These are phyloP conservation scores for Meyerozyma carpophila DNA, from an alignment of 1,139 yeast species.

Conservation along the genomic window DNA sequence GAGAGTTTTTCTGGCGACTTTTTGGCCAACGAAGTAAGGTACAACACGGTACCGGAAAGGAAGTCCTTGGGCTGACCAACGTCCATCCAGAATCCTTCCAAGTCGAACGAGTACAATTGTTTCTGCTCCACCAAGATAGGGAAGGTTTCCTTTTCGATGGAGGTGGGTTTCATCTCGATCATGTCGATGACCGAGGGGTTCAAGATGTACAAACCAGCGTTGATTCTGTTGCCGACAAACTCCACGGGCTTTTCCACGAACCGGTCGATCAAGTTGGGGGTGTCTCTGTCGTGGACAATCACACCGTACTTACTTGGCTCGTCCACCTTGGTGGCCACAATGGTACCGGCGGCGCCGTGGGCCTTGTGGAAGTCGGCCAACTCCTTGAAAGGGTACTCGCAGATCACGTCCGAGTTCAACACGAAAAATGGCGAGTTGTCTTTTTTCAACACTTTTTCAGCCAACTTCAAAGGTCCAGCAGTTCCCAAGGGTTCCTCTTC, in stretches of 20 bases:
- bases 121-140: conserved; percentile 88
- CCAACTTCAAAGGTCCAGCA: conserved; percentile 98
- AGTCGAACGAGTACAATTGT: conserved; percentile 88
- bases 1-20: conserved; percentile 69
- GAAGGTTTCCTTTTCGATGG: conserved; percentile 99
- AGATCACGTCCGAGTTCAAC: conserved; percentile 95
- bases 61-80: conserved; percentile 99
- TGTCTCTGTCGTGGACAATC: conserved; percentile 91
- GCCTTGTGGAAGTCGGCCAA: conserved; percentile 88
- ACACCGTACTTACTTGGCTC: conserved; percentile 99
- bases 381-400: conserved; percentile 96
- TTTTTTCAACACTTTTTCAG: conserved; percentile 88
- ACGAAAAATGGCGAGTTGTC: conserved; percentile 97
- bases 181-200: conserved; percentile 96
- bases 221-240: conserved; percentile 96
- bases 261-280: conserved; percentile 92
- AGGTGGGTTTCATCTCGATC: conserved; percentile 96
- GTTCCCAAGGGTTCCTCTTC: conserved; percentile 99
- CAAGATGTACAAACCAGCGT: conserved; percentile 94
- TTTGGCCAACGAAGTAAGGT: conserved; percentile 81
- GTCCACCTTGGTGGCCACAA: conserved; percentile 98
- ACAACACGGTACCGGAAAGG: conserved; percentile 91
- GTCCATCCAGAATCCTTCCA: conserved; percentile 99
- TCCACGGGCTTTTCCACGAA: conserved; percentile 99
- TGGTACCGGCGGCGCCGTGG: conserved; percentile 97